Evolutionary conservation across 176 grass and related monocot genomes (phyloP), one percentile per base, ranked within the genome.

Genomic region (Carex littledalei): DNA sequence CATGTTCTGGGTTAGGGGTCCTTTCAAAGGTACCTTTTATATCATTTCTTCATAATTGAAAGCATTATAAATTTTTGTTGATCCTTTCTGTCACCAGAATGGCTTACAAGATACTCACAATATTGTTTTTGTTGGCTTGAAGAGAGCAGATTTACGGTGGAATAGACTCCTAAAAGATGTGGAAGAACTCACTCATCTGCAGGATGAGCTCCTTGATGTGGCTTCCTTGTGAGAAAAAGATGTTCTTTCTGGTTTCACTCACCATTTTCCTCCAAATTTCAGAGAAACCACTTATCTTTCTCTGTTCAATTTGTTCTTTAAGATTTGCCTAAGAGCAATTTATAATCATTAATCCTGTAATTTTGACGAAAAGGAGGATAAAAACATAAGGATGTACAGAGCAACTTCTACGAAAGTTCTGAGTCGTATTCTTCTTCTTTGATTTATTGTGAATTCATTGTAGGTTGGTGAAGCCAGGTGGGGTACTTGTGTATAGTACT

Each of bases 71-170:
- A 45, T 81, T n/a, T 21, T 3, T 31, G 10, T 77, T 63, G 7
- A 34, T 43, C 22, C 3, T 14, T 67, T 45, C 21, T 50, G 6
- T 61, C 34, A 66, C 39, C 24, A 82, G 21, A 76, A 53, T 76
- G 45, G 10, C 55, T 54, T 26, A 29, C 72, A 76, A 26, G 11
- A 24, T 26, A 29, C 43, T 76, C 72, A 26, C 47, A 77, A 77
- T 77, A 77, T 77, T 54, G 47, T 56, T 32, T 53, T 14, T 77
- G 13, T 26, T 77, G 47, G 11, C 49, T 55, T 77, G 61, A 88
- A 97, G 94, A 92, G 92, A 83, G 92, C 94, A 74, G 94, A 97
- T 79, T 90, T 97, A 67, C 94, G 94, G 71, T 97, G 94, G 94
- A 97, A 97, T 85, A 94, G 94, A 79, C 69, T 86, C 50, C 90